Evolutionary conservation across 2,329 filamentous ascomycete species (phyloP).

Genomic region (Fusarium subtropicale): DNA sequence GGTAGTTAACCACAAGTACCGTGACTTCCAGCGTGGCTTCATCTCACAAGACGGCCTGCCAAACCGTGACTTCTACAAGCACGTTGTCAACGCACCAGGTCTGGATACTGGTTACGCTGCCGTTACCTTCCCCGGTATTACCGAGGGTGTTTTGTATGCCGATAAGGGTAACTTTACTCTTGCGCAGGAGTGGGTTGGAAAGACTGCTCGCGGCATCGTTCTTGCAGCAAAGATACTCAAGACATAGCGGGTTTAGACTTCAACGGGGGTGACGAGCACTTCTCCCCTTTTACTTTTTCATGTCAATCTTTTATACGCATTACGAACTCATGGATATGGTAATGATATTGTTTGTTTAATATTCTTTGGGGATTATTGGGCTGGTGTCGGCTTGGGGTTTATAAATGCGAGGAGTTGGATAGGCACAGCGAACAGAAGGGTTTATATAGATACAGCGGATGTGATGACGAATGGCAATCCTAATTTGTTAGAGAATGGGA

Average conservation of each 20-base stretch:
- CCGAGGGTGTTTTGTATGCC: constrained; percentile 72
- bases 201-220: constrained; percentile 52
- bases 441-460: too few species aligned
- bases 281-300: constrained; percentile 4
- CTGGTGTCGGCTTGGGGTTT: constrained; percentile 15
- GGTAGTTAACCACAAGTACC: constrained; percentile 60
- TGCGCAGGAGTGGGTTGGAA: constrained; percentile 53
- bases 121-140: constrained; percentile 67
- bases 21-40: constrained; percentile 62
- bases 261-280: accelerated
- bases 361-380: background rate
- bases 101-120: constrained; percentile 60
- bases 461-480: too few species aligned
- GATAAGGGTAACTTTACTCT: constrained; percentile 43
- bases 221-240: constrained; percentile 52
- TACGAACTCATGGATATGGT: constrained; percentile 15
- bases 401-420: background rate
- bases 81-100: constrained; percentile 61
- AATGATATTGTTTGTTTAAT: background rate
- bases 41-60: constrained; percentile 61
- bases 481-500: background rate
- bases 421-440: background rate
- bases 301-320: constrained; percentile 11
- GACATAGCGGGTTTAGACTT: constrained; percentile 4
- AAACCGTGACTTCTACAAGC: constrained; percentile 58